Evolutionary conservation across 108 stramenopile genomes (phyloP), one percentile per base, ranked within the genome.

Genomic region (Skeletonema menzelii): DNA sequence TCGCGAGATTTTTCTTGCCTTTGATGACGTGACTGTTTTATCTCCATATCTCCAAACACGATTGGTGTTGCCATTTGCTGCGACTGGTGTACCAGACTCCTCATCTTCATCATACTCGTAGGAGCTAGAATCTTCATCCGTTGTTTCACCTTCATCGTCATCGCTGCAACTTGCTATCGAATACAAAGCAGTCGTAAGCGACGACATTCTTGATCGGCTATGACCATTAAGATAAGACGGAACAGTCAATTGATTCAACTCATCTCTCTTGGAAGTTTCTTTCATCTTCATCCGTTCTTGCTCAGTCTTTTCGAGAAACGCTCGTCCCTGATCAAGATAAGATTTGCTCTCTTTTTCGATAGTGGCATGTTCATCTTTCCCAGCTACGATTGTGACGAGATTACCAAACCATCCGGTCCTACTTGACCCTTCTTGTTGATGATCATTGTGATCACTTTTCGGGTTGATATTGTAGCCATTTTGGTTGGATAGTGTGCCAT

Each of bases 1-100:
- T 31, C 57, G 67, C 15, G 75, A 76, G 10, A 59, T 31, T 31
- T 59, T 57, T 28, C 37, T 55, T 37, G 34, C 66, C 40, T 47
- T 42, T 34, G 44, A 42, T 5, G 61, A 68, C 8, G 61, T 62
- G 3, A 63, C 53, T 34, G 75, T 40, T 11, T 62, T 65, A 15
- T 78, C 77, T 13, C 77, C 70, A 56, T 72, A 67, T 5, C 37
- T 72, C 77, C 77, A 78, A 1, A 78, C 77, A 19, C 58, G 64
- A 27, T 59, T 31, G 56, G 34, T 1, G 34, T 37, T 37, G 35
- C 11, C 2, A 12, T 67, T 65, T n/a, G 30, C 49, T 19, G 46
- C 17, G 61, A 42, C 42, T 17, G 40, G 59, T 31, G 69, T 59
- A 11, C 49, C 77, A 61, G 68, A 68, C 47, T 71, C 77, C 22